Evolutionary conservation across 306 rosid species (phyloP), one percentile per base, ranked within the genome.

Genomic region (Cucurbita maxima): DNA sequence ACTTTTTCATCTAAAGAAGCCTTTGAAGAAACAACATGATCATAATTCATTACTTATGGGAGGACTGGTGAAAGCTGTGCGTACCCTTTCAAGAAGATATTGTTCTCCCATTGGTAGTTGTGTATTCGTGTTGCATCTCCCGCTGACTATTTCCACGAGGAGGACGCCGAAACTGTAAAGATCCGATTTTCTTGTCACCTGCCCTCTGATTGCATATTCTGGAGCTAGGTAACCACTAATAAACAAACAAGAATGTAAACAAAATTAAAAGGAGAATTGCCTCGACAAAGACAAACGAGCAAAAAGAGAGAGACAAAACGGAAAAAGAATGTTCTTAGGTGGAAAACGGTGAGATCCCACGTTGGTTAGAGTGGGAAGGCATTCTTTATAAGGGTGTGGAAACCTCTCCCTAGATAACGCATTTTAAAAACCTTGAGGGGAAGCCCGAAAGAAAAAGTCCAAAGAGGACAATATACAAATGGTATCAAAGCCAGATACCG

Each of bases 151-250:
- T 80, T 95, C 97, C 67, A 86, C 75, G 44, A 95, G 90, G 56
- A 95, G 96, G 36, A 91, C 99, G 13, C 99, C 99, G 15, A 88
- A 95, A 74, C 99, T 84, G 81, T 95, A 95, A 48, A 95, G 71
- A 77, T 95, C 99, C 51, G 96, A 90, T 87, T 82, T 95, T 72
- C 92, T 76, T 6, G 97, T 95, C 71, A 95, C 81, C 72, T 79
- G 95, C 56, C 97, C 97, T 25, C 90, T 82, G 51, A 95, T 82
- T 3, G 99, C 99, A 60, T 95, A 95, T 77, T 95, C 99, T 0
- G 99, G 99, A n/a, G 99, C 99, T 80, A 95, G 73, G 82, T 95
- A 95, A 44, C 97, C 99, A 78, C 99, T 95, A 73, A 72, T 95
- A 73, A 72, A 84, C 82, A 62, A 75, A 55, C 66, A 76, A 62